These are phyloP conservation scores for Penicillium pulvis DNA, from an alignment of 495 filamentous ascomycete species.

Conservation along the genomic window DNA sequence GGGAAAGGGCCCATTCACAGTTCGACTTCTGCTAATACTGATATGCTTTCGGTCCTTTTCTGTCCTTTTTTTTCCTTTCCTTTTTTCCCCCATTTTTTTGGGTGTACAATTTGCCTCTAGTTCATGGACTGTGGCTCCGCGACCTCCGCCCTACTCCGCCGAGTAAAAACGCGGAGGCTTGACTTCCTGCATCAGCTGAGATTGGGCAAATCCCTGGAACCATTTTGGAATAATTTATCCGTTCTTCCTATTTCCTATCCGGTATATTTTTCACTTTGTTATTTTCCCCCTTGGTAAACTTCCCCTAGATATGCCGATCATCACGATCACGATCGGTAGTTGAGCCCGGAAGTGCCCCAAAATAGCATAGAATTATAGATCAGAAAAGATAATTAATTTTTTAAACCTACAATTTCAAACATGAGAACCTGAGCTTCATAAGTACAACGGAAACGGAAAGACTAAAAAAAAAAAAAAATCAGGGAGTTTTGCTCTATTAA, in stretches of 20 bases:
- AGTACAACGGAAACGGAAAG: no score
- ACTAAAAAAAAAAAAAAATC: no score
- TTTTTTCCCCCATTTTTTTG: neutral
- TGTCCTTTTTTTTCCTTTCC: neutral
- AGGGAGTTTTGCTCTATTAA: conserved; percentile 12
- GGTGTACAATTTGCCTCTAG: neutral
- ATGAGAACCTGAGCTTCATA: no score
- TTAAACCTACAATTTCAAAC: neutral
- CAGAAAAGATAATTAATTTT: neutral
- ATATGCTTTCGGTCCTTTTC: neutral
- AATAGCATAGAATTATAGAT: conserved; percentile 5
- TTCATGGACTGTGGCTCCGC: conserved; percentile 1
- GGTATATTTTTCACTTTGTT: neutral
- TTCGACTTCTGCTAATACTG: neutral
- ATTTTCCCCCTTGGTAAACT: neutral
- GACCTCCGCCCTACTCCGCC: conserved; percentile 10
- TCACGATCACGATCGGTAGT: neutral
- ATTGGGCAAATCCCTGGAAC: neutral
- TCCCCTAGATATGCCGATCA: neutral
- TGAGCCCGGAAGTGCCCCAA: neutral
- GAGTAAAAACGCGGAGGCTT: conserved; percentile 1
- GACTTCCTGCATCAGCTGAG: conserved; percentile 16
- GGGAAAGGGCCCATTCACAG: conserved; percentile 9
- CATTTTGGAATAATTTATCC: neutral
- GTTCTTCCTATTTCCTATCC: neutral